Conservation (phyloP, 148 eudicot species). For the Polygonum maritimum region DNA sequence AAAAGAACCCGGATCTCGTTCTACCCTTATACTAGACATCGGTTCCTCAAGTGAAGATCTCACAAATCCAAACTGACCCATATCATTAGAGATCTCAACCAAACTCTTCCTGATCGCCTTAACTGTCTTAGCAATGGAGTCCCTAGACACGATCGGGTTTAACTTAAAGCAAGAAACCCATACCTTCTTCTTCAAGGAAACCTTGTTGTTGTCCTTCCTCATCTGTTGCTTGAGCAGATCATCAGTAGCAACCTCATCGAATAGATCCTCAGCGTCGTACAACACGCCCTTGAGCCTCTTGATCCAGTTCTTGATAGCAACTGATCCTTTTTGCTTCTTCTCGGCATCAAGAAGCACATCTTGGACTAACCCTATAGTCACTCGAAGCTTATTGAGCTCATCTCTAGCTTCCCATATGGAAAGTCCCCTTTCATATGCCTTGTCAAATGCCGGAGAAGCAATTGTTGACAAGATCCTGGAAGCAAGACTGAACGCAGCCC, state of each 20-base stretch:
- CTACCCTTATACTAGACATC: no score
- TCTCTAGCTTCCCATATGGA: background rate
- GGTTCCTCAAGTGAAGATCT: background rate
- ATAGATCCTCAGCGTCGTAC: background rate
- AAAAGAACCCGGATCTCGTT: no score
- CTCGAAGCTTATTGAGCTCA: background rate
- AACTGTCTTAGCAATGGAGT: no score
- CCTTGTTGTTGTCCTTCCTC: no score
- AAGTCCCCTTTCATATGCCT: background rate
- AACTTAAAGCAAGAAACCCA: no score
- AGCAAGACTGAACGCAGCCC: background rate
- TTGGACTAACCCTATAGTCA: conserved; percentile 14
- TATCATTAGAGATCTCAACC: no score
- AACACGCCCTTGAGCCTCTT: background rate
- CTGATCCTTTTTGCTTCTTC: conserved; percentile 17
- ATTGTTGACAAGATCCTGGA: background rate
- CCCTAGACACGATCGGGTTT: no score
- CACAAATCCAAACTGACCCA: no score
- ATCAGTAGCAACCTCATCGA: background rate
- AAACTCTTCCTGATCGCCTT: no score
- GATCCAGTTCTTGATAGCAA: conserved; percentile 2
- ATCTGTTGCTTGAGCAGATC: background rate
- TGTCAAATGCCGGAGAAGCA: background rate
- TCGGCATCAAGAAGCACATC: conserved; percentile 25
- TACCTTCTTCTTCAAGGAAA: no score